Conservation (phyloP, 140 eudicot genomes). For the Cichorium intybus region DNA sequence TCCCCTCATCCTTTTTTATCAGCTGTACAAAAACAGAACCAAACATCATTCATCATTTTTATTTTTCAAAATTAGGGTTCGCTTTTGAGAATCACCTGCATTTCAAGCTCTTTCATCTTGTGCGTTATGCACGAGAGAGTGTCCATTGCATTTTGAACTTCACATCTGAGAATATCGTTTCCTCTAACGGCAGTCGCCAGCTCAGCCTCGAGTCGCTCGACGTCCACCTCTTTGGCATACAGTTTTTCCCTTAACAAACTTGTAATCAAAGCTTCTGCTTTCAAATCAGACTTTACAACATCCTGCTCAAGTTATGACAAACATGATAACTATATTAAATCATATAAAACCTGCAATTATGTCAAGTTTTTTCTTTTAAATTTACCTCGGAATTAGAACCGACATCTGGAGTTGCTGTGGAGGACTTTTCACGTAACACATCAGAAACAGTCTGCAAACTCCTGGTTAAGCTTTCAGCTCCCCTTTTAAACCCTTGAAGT, state of each 20-base stretch:
- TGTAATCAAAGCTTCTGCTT: slow-evolving; percentile 78
- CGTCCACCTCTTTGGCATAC: slow-evolving; percentile 63
- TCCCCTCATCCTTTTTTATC: slow-evolving; percentile 78
- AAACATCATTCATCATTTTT: background rate
- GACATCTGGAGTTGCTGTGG: slow-evolving; percentile 16
- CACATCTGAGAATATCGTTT: slow-evolving; percentile 69
- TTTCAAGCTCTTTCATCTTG: slow-evolving; percentile 88
- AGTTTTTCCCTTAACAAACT: slow-evolving; percentile 72
- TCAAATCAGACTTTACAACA: slow-evolving; percentile 52
- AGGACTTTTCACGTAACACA: slow-evolving; percentile 44
- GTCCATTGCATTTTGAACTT: slow-evolving; percentile 83
- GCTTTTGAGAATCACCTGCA: slow-evolving; percentile 49
- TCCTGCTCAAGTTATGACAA: slow-evolving; percentile 39
- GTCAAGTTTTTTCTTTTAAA: no score
- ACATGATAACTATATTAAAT: slow-evolving; percentile 6
- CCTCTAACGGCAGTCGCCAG: slow-evolving; percentile 88
- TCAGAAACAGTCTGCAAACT: slow-evolving; percentile 55
- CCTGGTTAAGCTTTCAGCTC: slow-evolving; percentile 50
- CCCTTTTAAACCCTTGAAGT: slow-evolving; percentile 75
- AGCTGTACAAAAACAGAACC: slow-evolving; percentile 24
- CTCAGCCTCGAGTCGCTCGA: slow-evolving; percentile 90
- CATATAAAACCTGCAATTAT: no score
- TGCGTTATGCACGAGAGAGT: slow-evolving; percentile 68
- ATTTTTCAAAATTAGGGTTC: background rate
- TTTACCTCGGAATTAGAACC: slow-evolving; percentile 58